Evolutionary conservation across 768 basidiomycete species (phyloP).

Genomic region (Amanita fuliginea): DNA sequence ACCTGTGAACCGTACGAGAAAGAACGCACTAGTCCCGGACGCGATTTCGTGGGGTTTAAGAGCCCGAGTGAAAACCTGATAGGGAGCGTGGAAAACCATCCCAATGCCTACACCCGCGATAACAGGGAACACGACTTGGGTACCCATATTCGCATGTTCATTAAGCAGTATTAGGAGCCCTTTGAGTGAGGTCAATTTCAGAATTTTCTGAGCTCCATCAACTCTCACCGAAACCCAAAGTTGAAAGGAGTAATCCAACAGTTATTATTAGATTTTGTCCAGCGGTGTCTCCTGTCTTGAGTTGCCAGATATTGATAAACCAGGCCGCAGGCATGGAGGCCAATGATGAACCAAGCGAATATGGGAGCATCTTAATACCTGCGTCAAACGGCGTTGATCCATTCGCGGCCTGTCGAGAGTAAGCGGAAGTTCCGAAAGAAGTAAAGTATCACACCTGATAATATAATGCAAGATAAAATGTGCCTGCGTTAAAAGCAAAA

Average conservation of each 20-base stretch:
- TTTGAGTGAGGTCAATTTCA: slow-evolving; percentile 19
- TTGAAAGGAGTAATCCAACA: slow-evolving; percentile 50
- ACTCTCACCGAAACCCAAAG: slow-evolving; percentile 60
- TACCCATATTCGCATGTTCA: slow-evolving; percentile 30
- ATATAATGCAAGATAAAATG: slow-evolving; percentile 77
- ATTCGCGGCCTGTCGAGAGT: slow-evolving; percentile 45
- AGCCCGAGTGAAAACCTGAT: slow-evolving; percentile 64
- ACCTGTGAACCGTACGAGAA: slow-evolving; percentile 79
- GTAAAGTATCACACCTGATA: slow-evolving; percentile 48
- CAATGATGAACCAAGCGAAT: slow-evolving; percentile 76
- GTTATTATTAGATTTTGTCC: slow-evolving; percentile 60
- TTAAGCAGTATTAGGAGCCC: slow-evolving; percentile 59
- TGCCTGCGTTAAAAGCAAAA: slow-evolving; percentile 74
- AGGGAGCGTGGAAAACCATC: slow-evolving; percentile 79
- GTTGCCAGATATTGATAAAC: slow-evolving; percentile 64
- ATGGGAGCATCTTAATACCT: slow-evolving; percentile 68
- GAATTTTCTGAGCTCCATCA: slow-evolving; percentile 8
- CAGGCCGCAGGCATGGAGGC: slow-evolving; percentile 83
- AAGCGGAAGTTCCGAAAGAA: slow-evolving; percentile 8
- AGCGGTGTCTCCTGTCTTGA: slow-evolving; percentile 39
- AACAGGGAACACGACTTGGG: slow-evolving; percentile 51
- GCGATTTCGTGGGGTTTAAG: slow-evolving; percentile 60
- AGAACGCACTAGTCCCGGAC: slow-evolving; percentile 77
- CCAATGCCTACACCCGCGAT: slow-evolving; percentile 71
- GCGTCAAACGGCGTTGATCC: slow-evolving; percentile 62